Evolutionary conservation across 768 basidiomycete species (phyloP), one percentile per base, ranked within the genome.

Genomic region (Coprinopsis strossmayeri): DNA sequence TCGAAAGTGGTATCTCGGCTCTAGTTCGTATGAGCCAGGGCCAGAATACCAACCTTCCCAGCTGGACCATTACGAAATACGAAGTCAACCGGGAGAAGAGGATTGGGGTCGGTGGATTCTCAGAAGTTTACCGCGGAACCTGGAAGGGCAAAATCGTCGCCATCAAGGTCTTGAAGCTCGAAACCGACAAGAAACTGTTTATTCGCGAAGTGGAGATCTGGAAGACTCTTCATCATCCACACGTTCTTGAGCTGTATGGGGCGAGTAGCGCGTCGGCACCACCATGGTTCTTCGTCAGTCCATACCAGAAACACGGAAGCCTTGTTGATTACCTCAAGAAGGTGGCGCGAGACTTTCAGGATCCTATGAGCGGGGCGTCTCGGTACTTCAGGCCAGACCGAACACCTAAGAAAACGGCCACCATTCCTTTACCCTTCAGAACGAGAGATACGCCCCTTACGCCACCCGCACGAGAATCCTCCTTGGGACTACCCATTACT

Each of bases 241-340:
- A 87, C 55, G 82, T 93, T 2, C 68, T 91, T 37, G 74, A 78
- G 54, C 71, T 93, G 21, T 82, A 78, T 53, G 91, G 90, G 1
- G 91, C 91, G 10, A 87, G 84, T 23, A 85, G 82, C 55, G 73
- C 85, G 0, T 69, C 71, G 5, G 80, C 83, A 34, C 78, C 80
- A 11, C 87, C 86, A 11, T 90, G 81, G 80, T 88, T 86, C 66
- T 76, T 87, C 44, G 87, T 93, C 41, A 82, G 81, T 56, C 83
- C 85, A 30, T 89, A 85, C 61, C 72, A 78, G 64, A 65, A 74
- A 53, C 70, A 84, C 32, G 86, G 87, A 20, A 81, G 75, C 54
- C 65, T 91, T 30, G 74, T 77, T 15, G 69, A 70, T 49, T 86
- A 73, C 57, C 64, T 91, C 55, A 74, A 73, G 57, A 54, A 59